Percentiles rank a stretch among this genome's conserved stretches.
Conservation (phyloP, 352 stramenopile genomes). For the Pythium aphanidermatum region DNA sequence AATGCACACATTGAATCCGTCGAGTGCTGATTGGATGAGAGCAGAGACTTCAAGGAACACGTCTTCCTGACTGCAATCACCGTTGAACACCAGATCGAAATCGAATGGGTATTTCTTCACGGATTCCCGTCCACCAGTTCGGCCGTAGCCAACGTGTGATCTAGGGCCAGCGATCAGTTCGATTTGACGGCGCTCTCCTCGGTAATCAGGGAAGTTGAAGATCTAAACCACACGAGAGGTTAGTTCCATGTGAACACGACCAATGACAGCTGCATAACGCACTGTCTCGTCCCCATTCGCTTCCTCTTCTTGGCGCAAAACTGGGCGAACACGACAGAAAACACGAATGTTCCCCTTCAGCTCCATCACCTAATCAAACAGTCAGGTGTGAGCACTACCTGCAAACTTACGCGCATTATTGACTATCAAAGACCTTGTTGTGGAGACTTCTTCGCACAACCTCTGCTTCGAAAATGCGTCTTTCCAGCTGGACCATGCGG, state of each 20-base stretch:
- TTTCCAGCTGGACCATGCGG: slow-evolving; percentile 32
- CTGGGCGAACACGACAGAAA: slow-evolving; percentile 91
- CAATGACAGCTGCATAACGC: background rate
- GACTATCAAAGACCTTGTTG: slow-evolving; percentile 43
- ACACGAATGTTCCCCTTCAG: slow-evolving; percentile 96
- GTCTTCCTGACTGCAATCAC: slow-evolving; percentile 89
- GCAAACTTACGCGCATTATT: background rate
- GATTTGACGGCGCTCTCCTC: slow-evolving; percentile 56
- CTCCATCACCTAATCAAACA: slow-evolving; percentile 84
- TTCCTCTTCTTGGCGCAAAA: slow-evolving; percentile 62
- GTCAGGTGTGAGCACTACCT: background rate
- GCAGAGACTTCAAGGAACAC: slow-evolving; percentile 96
- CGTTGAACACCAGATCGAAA: slow-evolving; percentile 97
- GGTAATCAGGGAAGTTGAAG: slow-evolving; percentile 71
- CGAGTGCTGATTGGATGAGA: slow-evolving; percentile 92
- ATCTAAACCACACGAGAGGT: slow-evolving; percentile 27
- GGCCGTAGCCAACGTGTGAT: slow-evolving; percentile 68
- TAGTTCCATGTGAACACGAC: background rate
- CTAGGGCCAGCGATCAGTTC: slow-evolving; percentile 59
- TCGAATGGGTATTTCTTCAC: slow-evolving; percentile 92
- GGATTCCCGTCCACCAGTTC: slow-evolving; percentile 38
- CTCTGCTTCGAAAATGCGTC: slow-evolving; percentile 54
- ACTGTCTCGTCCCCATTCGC: slow-evolving; percentile 42
- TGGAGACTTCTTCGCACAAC: slow-evolving; percentile 70
- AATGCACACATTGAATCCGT: slow-evolving; percentile 95